Base-by-base conservation (phyloP, 2,329 filamentous ascomycete genomes). In the Fusarium begoniae region DNA sequence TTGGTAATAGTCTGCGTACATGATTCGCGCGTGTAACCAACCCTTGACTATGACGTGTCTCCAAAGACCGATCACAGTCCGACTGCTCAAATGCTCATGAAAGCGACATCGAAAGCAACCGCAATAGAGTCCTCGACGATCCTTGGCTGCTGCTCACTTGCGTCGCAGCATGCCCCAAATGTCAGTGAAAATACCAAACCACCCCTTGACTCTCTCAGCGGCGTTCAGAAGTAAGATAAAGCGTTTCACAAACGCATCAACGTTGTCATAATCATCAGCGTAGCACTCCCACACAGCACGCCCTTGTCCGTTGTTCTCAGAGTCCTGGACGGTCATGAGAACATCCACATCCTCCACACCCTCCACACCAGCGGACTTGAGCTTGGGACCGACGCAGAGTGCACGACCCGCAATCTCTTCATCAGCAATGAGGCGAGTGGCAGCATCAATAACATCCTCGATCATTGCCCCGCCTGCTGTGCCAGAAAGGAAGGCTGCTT, bases 361-460 rank as follows among this genome's bases (percentile, higher is more conserved):
- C 15, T 69, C 53, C 18, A 76, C 64, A 4, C 71, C 75, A 24
- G 63, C 37, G 15, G 72, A 69, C 63, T 75, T 79, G 50, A 90
- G 80, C 61, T 85, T 88, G 12, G 90, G 90, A 1, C 89, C 89
- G 50, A 93, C 83, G 37, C 86, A 83, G 57, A 93, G 81, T 8
- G 86, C 85, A 63, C 90, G 83, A 5, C 91, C 91, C 14, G 86
- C 81, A 53, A 92, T 86, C 37, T 81, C 79, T 43, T 86, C 85
- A 76, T 92, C 90, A 2, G 90, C 89, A 51, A 90, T 85, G 40
- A 93, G 83, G 48, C 90, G 84, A 22, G 89, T 92, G 1, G 84
- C 89, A 8, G 90, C 90, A 69, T 92, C 89, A 5, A 93, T 85
- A 3, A 93, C 91, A 76, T 92, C 90, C 38, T 85, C 86, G 43